phyloP scores from a whole-genome alignment of 2,329 filamentous ascomycete species.

The Fusarium sp. region DNA sequence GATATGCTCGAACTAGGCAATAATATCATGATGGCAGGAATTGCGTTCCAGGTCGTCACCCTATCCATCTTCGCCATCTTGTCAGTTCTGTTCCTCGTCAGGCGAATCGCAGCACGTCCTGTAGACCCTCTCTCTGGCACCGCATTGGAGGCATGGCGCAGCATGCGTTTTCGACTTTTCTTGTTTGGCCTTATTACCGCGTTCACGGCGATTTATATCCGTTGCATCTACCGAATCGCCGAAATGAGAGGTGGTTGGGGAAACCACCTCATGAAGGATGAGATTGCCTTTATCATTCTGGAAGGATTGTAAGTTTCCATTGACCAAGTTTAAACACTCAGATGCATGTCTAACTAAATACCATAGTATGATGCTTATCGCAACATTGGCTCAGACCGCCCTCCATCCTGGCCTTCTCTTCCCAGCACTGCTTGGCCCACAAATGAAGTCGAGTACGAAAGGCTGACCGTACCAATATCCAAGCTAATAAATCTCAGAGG shows the following conservation, averaged over 20 bases:
- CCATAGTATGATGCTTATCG: neutral
- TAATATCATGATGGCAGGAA: neutral
- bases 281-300: neutral
- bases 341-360: neutral
- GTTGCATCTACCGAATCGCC: neutral
- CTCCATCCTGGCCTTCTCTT: neutral
- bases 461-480: neutral
- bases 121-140: neutral
- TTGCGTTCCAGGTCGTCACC: neutral
- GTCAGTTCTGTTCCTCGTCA: neutral
- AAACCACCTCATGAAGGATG: neutral
- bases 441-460: neutral
- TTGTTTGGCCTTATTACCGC: neutral
- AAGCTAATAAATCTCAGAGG: neutral
- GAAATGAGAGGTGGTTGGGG: neutral
- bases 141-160: neutral
- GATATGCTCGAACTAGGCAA: neutral
- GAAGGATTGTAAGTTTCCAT: neutral
- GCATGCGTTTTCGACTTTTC: neutral
- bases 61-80: neutral
- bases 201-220: neutral
- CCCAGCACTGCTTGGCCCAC: neutral
- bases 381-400: neutral
- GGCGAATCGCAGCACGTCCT: neutral
- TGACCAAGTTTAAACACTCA: fast-evolving